phyloP scores from a whole-genome alignment of 352 stramenopile species.

The Aphanomyces astaci region DNA sequence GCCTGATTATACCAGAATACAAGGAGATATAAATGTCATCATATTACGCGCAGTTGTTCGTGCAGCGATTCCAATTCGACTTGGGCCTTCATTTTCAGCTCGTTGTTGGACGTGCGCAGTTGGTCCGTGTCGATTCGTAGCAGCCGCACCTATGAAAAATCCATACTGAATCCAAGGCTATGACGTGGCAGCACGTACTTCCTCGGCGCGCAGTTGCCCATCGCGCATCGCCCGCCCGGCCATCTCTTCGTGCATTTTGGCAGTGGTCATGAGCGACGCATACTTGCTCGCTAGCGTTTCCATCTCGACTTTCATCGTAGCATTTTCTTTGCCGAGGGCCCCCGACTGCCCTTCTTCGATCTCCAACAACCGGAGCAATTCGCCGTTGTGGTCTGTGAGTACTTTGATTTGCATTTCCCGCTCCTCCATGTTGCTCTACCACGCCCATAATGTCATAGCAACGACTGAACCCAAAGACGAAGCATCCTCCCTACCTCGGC shows the following conservation, averaged over 20 bases:
- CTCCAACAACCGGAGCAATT: conserved; percentile 92
- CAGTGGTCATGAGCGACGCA: conserved; percentile 80
- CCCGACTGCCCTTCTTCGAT: conserved; percentile 87
- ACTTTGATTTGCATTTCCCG: conserved; percentile 90
- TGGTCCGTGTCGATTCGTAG: conserved; percentile 71
- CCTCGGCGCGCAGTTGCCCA: conserved; percentile 89
- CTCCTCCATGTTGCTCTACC: conserved; percentile 73
- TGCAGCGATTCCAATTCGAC: conserved; percentile 94
- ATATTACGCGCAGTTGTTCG: conserved; percentile 86
- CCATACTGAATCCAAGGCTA: background rate
- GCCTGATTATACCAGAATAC: too few species aligned
- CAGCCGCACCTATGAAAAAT: background rate
- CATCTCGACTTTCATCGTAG: conserved; percentile 56
- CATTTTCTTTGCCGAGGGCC: conserved; percentile 49
- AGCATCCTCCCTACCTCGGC: conserved; percentile 9
- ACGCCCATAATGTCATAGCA: too few species aligned
- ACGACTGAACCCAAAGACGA: too few species aligned
- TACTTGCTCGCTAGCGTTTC: conserved; percentile 86
- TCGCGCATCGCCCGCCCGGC: conserved; percentile 81
- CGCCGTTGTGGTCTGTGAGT: conserved; percentile 93
- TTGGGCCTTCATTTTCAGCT: conserved; percentile 92
- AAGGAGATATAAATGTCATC: too few species aligned
- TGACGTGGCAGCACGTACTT: conserved; percentile 53
- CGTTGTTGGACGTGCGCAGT: conserved; percentile 87
- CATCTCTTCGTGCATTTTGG: conserved; percentile 91